phyloP scores from a whole-genome alignment of 441 rosid genomes.

The Melastoma candidum region DNA sequence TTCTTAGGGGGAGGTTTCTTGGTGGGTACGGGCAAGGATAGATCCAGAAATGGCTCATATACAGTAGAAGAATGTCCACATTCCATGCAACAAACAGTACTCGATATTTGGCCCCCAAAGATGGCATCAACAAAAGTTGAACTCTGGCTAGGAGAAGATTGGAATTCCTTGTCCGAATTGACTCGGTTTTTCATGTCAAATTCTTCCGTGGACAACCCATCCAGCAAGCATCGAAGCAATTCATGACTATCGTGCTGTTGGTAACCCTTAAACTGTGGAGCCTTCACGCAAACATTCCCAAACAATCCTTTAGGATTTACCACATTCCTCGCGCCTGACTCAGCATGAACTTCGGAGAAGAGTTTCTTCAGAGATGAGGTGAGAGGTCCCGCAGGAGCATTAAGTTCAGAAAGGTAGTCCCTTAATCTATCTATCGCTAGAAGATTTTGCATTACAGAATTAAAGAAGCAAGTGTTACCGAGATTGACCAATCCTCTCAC shows the following conservation, averaged over 20 bases:
- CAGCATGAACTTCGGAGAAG: constrained; percentile 52
- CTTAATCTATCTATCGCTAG: constrained; percentile 52
- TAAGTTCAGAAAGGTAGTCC: constrained; percentile 42
- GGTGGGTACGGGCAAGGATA: constrained; percentile 79
- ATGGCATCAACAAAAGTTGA: constrained; percentile 57
- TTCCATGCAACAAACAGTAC: constrained; percentile 72
- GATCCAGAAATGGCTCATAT: constrained; percentile 83
- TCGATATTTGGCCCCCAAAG: constrained; percentile 81
- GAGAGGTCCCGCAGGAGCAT: constrained; percentile 44
- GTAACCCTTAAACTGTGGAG: constrained; percentile 86
- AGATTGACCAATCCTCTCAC: constrained; percentile 81
- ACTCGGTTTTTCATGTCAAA: constrained; percentile 35
- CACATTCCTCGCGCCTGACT: constrained; percentile 42
- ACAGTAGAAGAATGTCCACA: constrained; percentile 80
- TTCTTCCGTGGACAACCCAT: constrained; percentile 74
- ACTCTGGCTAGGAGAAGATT: constrained; percentile 25
- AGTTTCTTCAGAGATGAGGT: constrained; percentile 62
- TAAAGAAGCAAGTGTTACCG: constrained; percentile 94
- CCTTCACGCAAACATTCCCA: constrained; percentile 54
- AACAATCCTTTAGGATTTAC: constrained; percentile 67
- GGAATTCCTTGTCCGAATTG: constrained; percentile 27
- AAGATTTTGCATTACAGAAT: constrained; percentile 89
- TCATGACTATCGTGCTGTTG: constrained; percentile 98
- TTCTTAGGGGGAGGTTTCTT: constrained; percentile 64
- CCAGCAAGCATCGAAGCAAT: constrained; percentile 76